These are phyloP conservation scores for Euphrasia arctica DNA, from an alignment of 305 asterid genomes.

Conservation along the genomic window DNA sequence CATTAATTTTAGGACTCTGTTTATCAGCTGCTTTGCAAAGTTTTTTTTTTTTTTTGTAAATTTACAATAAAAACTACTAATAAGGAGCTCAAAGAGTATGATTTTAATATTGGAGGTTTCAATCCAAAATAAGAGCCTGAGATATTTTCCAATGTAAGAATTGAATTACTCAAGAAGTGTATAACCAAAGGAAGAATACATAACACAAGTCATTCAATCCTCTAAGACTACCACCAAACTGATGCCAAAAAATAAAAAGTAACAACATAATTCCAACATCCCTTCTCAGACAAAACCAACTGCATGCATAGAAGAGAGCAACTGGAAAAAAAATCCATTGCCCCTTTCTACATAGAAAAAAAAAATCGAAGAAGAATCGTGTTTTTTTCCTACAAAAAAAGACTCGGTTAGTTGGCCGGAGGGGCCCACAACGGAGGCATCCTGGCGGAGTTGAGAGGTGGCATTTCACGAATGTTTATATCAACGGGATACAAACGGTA, in stretches of 20 bases:
- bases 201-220: not conserved
- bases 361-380: not conserved
- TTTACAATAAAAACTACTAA: too few relatives aligned
- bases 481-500: conserved; percentile 64
- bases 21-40: too few relatives aligned
- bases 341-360: not conserved
- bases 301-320: not conserved
- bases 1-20: too few relatives aligned
- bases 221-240: too few relatives aligned
- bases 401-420: conserved; percentile 24
- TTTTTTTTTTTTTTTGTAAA: too few relatives aligned
- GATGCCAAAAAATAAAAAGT: not conserved
- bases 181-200: too few relatives aligned
- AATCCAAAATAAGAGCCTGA: too few relatives aligned
- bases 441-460: conserved; percentile 36
- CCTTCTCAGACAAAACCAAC: not conserved
- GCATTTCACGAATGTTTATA: conserved; percentile 62
- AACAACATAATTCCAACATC: not conserved
- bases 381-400: not conserved
- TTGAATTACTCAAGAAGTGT: too few relatives aligned
- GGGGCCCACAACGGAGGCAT: conserved; percentile 36
- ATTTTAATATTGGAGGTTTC: too few relatives aligned
- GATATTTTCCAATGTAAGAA: too few relatives aligned
- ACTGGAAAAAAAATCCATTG: not conserved
- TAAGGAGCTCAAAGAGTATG: too few relatives aligned